Evolutionary conservation across 371 early-diverging fungal species (phyloP), one percentile per base, ranked within the genome.

Genomic region (Lichtheimia hyalospora): DNA sequence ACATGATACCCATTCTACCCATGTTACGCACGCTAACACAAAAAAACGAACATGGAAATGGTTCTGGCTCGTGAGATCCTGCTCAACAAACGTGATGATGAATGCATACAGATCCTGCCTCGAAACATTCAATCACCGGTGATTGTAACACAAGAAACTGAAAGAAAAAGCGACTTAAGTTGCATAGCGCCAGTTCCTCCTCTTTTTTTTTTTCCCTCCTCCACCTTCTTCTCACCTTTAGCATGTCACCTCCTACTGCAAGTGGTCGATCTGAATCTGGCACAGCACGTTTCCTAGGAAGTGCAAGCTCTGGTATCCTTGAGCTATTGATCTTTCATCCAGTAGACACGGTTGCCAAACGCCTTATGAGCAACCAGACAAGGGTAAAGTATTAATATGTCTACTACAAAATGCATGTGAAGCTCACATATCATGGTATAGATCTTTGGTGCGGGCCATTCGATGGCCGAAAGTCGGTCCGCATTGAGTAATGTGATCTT

Each of bases 311-410:
- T 48, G 98, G 98, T 53, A 86, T 96, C 65, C 85, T 95, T 27
- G 98, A 97, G 79, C 84, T 97, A 50, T 77, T 96, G 61, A 85
- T 90, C 53, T 97, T 97, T 89, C 98, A 97, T 76, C 98, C 98
- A 43, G 93, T 97, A 49, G 98, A 97, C 83, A 97, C 98, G 1
- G 90, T 97, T 16, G 96, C 98, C 58, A 97, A 97, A 85, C 89
- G 98, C 56, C 88, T 97, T 66, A 97, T 97, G 98, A 93, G 87
- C 81, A 92, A 92, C 82, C 89, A 92, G 63, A 75, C 77, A 58
- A 86, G 89, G 77, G 93, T 91, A 79, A 53, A 69, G 13, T 39
- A 8, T 6, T 43, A 13, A 13, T 34, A 21, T 39, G 7, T n/a
- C 28, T 23, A 27, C 41, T 18, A 18, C 20, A 21, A 16, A 6